A percentile compares a stretch with the other conserved stretches of the same genome.
These are phyloP conservation scores for Rosa lucieae DNA, from an alignment of 306 rosid species.

Conservation along the genomic window DNA sequence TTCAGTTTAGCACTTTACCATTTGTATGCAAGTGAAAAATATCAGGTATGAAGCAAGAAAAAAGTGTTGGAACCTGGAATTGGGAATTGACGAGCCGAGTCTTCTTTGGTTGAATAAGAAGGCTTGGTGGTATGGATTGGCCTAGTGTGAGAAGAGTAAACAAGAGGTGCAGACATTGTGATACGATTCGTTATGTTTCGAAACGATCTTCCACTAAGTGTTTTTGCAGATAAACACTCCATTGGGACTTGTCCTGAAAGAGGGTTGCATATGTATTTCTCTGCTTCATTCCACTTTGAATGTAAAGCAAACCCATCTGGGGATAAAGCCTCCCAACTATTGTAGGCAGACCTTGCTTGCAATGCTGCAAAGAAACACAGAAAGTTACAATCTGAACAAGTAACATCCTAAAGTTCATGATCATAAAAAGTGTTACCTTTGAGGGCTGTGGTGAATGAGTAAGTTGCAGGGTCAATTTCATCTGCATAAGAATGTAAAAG, in stretches of 20 bases:
- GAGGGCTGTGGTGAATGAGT: constrained; percentile 84
- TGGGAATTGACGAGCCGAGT: constrained; percentile 40
- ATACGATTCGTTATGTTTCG: constrained; percentile 52
- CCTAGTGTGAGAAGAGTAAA: constrained; percentile 48
- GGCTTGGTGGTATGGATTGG: constrained; percentile 50
- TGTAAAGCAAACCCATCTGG: constrained; percentile 92
- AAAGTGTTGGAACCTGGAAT: constrained; percentile 56
- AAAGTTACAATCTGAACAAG: constrained; percentile 10
- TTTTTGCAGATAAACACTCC: constrained; percentile 94
- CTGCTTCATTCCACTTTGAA: constrained; percentile 98
- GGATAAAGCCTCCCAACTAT: constrained; percentile 71
- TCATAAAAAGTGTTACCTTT: constrained; percentile 45
- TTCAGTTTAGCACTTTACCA: not conserved
- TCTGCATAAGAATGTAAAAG: constrained; percentile 42
- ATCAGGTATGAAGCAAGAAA: not conserved
- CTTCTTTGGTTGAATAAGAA: constrained; percentile 39
- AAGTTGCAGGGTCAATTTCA: constrained; percentile 92
- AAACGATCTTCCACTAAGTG: constrained; percentile 85
- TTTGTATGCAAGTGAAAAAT: not conserved
- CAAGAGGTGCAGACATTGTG: constrained; percentile 73
- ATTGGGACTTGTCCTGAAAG: constrained; percentile 87
- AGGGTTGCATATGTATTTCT: constrained; percentile 90
- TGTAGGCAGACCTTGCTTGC: constrained; percentile 65
- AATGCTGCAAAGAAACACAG: constrained; percentile 56
- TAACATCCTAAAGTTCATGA: not conserved